Base-by-base conservation (phyloP, 805 yeast genomes). In the Ogataea angusta region DNA sequence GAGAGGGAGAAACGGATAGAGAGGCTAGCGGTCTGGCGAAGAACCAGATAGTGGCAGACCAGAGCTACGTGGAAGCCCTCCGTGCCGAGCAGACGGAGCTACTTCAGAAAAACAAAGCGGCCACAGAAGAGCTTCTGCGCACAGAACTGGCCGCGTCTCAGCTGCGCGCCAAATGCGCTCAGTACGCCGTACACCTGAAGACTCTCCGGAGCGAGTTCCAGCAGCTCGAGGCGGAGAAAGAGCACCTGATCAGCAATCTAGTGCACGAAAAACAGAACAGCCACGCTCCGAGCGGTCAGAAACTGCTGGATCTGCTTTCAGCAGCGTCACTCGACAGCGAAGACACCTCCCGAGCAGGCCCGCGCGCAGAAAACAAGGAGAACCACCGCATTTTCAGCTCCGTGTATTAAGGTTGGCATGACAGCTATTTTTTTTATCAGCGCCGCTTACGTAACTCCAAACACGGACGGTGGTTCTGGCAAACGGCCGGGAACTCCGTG, bases 161-260 rank as follows among this genome's bases (percentile, higher is more conserved):
- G 27, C 27, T 36, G 18, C 17, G 31, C 12, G 10, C 39, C 25
- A 36, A 43, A 36, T 30, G 39, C 18, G 15, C 30, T 23, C 24
- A 9, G 17, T 42, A 43, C 26, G 15, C 40, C 6, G 21, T 30
- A 6, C 34, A 48, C 10, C 26, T 46, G n/a, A 13, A 35, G 13
- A 10, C 22, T n/a, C 16, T 48, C 19, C 35, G 40, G 19, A 8
- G 16, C 14, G 31, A 51, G 25, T 34, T 40, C 28, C 14, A 38
- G 8, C 28, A 25, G n/a, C 37, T 48, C 16, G 31, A 35, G 18
- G 21, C 36, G 5, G 36, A 25, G 6, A 48, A 48, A 29, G 44
- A 40, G 34, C 33, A 35, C 24, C 34, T 51, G 17, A 29, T 48
- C 18, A 31, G 38, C 21, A 41, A 36, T 10, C 33, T 51, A 26